Conservation (phyloP, 768 basidiomycete genomes). For the Agaricus sinodeliciosus region DNA sequence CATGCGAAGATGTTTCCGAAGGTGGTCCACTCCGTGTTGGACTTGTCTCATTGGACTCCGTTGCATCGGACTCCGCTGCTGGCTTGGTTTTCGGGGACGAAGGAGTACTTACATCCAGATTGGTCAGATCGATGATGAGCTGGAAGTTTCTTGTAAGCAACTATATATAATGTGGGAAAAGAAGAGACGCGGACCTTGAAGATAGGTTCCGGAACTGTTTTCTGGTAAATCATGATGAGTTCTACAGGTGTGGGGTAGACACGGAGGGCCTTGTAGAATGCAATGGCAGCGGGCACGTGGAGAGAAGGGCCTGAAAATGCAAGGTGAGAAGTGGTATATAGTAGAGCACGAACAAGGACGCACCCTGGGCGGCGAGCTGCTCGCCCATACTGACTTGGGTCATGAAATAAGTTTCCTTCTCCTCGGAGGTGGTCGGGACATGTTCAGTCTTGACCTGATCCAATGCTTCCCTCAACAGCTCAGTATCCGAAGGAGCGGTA, state of each 20-base stretch:
- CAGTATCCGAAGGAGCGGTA: constrained; percentile 25
- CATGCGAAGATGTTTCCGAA: constrained; percentile 84
- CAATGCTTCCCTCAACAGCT: constrained; percentile 57
- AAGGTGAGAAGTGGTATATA: background rate
- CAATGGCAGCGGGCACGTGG: constrained; percentile 74
- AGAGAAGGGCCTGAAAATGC: constrained; percentile 59
- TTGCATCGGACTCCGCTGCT: constrained; percentile 12
- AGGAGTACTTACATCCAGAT: constrained; percentile 79
- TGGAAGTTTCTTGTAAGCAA: constrained; percentile 12
- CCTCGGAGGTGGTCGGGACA: constrained; percentile 59
- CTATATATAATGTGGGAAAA: background rate
- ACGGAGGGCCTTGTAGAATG: constrained; percentile 89
- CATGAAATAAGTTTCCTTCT: constrained; percentile 90
- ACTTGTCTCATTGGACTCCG: constrained; percentile 41
- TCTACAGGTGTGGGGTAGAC: constrained; percentile 95
- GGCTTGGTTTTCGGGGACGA: constrained; percentile 27
- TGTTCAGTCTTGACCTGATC: constrained; percentile 64
- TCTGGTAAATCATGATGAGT: constrained; percentile 91
- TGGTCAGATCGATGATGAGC: constrained; percentile 72
- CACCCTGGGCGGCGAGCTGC: constrained; percentile 71
- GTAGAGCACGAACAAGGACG: constrained; percentile 14
- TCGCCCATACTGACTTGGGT: constrained; percentile 84
- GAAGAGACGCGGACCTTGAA: constrained; percentile 53
- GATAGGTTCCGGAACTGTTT: constrained; percentile 74
- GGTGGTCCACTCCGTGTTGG: constrained; percentile 60